Evolutionary conservation across 2,329 filamentous ascomycete genomes (phyloP).

Genomic region (Claviceps arundinis): DNA sequence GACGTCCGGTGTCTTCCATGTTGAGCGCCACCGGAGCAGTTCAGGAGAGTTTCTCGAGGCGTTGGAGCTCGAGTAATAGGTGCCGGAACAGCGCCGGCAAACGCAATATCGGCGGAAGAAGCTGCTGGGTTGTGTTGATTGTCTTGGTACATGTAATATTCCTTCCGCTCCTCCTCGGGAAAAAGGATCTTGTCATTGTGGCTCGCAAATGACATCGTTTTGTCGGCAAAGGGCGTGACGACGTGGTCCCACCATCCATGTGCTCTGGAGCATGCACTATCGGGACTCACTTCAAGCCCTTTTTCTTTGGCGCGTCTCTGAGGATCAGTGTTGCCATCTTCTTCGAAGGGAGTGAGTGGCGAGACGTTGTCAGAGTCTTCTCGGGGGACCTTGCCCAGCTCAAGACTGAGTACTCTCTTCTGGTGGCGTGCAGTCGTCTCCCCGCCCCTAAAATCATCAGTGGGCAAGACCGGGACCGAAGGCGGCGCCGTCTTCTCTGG

Average conservation of each 20-base stretch:
- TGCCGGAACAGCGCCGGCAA: constrained; percentile 13
- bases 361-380: constrained; percentile 40
- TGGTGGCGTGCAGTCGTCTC: constrained; percentile 16
- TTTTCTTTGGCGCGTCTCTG: constrained; percentile 26
- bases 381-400: constrained; percentile 17
- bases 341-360: constrained; percentile 56
- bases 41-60: constrained; percentile 21
- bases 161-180: constrained; percentile 17
- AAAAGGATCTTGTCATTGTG: constrained; percentile 21
- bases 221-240: constrained; percentile 52
- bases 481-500: constrained; percentile 42
- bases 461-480: constrained; percentile 47
- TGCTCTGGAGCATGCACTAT: constrained; percentile 43
- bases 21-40: constrained; percentile 9
- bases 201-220: constrained; percentile 28
- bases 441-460: constrained; percentile 18
- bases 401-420: constrained; percentile 23
- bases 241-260: constrained; percentile 70
- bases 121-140: constrained; percentile 9
- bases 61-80: constrained; percentile 25
- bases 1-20: not conserved
- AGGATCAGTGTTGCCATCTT: constrained; percentile 40
- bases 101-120: constrained; percentile 7
- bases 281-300: constrained; percentile 23
- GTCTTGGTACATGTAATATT: constrained; percentile 23